Evolutionary conservation across 805 yeast species (phyloP).

Genomic region (Saccharomyces jurei): DNA sequence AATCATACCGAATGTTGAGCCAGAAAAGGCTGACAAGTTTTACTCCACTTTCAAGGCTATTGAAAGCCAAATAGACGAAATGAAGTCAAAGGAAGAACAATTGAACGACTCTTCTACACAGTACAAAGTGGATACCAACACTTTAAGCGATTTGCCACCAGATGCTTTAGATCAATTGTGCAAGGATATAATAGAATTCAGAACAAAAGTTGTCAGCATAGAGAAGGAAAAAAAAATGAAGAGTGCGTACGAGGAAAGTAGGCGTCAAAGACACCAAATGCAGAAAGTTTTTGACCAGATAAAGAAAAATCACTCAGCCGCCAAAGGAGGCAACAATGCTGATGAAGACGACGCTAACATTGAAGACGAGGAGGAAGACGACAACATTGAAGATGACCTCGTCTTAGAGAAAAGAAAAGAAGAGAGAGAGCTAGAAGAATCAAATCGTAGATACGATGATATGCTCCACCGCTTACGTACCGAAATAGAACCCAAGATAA

Average conservation of each 20-base stretch:
- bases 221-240: conserved; percentile 44
- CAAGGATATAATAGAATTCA: conserved; percentile 45
- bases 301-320: conserved; percentile 6
- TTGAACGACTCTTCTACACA: conserved; percentile 6
- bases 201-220: conserved; percentile 45
- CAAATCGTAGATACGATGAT: conserved; percentile 11
- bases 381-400: conserved; percentile 6
- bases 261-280: conserved; percentile 20
- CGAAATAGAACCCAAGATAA: conserved; percentile 15
- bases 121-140: conserved; percentile 23
- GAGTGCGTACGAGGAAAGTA: conserved; percentile 29
- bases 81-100: conserved; percentile 1
- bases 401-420: conserved; percentile 10
- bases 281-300: conserved; percentile 23
- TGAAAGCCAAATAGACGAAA: neutral
- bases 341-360: conserved; percentile 10
- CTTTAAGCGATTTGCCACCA: conserved; percentile 26
- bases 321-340: conserved; percentile 1
- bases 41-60: neutral
- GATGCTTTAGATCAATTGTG: conserved; percentile 24
- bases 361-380: conserved; percentile 13
- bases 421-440: conserved; percentile 9
- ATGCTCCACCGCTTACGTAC: conserved; percentile 11
- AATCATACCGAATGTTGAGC: neutral
- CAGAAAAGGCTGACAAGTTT: conserved; percentile 2